Evolutionary conservation across 208 protist species (phyloP).

Genomic region (Balamuthia mandrillaris): DNA sequence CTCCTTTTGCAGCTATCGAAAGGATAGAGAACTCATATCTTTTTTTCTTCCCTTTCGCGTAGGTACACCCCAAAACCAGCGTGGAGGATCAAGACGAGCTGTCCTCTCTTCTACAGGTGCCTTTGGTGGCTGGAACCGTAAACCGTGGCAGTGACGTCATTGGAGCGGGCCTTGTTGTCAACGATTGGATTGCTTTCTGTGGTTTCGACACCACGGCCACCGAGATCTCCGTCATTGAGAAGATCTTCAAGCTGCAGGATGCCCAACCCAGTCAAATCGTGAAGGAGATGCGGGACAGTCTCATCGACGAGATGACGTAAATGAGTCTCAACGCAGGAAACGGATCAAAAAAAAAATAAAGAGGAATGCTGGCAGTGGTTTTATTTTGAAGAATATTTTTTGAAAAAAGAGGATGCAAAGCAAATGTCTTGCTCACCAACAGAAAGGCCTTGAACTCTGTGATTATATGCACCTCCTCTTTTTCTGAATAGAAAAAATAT

Average conservation of each 20-base stretch:
- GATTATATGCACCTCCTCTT: too few species aligned
- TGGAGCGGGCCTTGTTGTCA: conserved; percentile 91
- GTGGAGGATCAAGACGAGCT: conserved; percentile 98
- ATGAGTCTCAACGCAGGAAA: too few species aligned
- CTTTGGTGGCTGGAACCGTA: conserved; percentile 97
- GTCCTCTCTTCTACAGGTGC: conserved; percentile 77
- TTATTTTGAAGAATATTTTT: too few species aligned
- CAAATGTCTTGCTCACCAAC: too few species aligned
- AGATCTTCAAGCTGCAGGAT: conserved; percentile 95
- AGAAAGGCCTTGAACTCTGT: too few species aligned
- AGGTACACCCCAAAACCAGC: conserved; percentile 78
- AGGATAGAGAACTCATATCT: too few species aligned
- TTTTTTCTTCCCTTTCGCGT: too few species aligned
- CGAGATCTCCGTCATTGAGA: conserved; percentile 98
- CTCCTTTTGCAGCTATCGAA: too few species aligned
- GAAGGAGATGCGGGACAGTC: conserved; percentile 51
- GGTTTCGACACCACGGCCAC: conserved; percentile 97
- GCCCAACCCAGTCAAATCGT: conserved; percentile 54
- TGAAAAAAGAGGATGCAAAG: too few species aligned
- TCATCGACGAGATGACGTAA: conserved; percentile 52
- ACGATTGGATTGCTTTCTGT: conserved; percentile 98
- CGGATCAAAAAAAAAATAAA: too few species aligned
- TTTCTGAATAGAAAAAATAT: too few species aligned
- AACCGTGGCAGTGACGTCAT: conserved; percentile 94
- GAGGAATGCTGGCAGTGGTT: too few species aligned